Conservation (phyloP, 2,329 filamentous ascomycete species). For the Malbranchea zuffiana region DNA sequence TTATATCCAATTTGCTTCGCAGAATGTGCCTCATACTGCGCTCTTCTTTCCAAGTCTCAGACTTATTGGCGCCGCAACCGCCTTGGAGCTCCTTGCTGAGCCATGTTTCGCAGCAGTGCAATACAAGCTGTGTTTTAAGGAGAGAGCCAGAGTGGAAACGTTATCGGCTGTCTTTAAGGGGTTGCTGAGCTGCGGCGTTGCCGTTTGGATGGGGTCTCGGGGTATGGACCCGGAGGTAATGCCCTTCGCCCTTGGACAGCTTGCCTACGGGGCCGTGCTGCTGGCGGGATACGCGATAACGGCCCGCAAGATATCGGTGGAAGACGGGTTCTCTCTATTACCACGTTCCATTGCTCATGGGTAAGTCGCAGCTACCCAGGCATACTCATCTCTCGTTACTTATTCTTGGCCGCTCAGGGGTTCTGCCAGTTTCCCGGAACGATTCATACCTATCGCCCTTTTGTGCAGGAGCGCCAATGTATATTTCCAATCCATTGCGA, state of each 20-base stretch:
- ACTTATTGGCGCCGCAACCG: conserved; percentile 46
- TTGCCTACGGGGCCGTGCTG: conserved; percentile 60
- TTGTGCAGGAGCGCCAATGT: conserved; percentile 67
- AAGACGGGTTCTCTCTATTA: conserved; percentile 59
- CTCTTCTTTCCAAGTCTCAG: conserved; percentile 50
- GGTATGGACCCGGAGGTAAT: conserved; percentile 58
- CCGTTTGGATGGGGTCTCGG: conserved; percentile 49
- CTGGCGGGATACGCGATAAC: conserved; percentile 58
- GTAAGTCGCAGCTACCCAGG: conserved; percentile 29
- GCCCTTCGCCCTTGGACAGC: conserved; percentile 80
- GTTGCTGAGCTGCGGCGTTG: conserved; percentile 58
- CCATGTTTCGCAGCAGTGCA: conserved; percentile 84
- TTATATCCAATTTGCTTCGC: conserved; percentile 50
- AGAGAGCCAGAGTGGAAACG: conserved; percentile 74
- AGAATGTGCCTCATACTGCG: conserved; percentile 45
- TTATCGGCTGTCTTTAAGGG: conserved; percentile 69
- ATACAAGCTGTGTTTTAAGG: conserved; percentile 65
- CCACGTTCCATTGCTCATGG: conserved; percentile 34
- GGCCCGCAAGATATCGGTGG: conserved; percentile 46
- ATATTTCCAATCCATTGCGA: conserved; percentile 77
- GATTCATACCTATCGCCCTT: conserved; percentile 58
- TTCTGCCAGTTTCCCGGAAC: conserved; percentile 46
- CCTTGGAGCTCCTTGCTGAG: conserved; percentile 72
- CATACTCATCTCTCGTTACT: too few relatives aligned
- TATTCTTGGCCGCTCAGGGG: conserved; percentile 18